These are phyloP conservation scores for Saccharum officinarum DNA, from an alignment of 176 grass and related monocot species.

Conservation along the genomic window DNA sequence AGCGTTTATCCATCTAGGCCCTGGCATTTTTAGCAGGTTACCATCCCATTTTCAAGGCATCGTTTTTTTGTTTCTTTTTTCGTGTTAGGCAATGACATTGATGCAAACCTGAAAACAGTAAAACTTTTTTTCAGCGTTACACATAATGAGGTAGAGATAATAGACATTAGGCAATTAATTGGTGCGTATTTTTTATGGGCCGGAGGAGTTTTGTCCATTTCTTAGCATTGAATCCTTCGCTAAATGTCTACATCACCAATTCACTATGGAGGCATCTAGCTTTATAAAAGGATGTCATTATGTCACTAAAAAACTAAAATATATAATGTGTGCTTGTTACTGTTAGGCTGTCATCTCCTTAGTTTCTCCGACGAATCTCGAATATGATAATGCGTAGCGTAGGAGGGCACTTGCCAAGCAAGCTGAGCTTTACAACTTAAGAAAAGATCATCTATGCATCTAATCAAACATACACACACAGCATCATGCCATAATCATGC, in stretches of 20 bases:
- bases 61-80: background rate
- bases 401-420: background rate
- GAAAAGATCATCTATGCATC: background rate
- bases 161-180: background rate
- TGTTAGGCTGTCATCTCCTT: background rate
- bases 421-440: constrained; percentile 16
- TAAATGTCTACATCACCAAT: background rate
- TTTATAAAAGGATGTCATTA: background rate
- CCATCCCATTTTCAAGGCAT: background rate
- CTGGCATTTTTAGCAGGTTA: constrained; percentile 4
- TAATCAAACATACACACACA: background rate
- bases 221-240: background rate
- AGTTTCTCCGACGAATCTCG: background rate
- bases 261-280: background rate
- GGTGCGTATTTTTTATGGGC: background rate
- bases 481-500: background rate
- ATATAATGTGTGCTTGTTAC: background rate
- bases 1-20: constrained; percentile 16
- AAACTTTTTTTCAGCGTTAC: background rate
- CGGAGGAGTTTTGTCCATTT: background rate
- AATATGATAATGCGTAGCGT: background rate
- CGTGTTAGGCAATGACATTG: background rate
- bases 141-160: background rate
- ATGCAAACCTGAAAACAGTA: background rate
- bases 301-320: background rate